Evolutionary conservation across 2,329 filamentous ascomycete genomes (phyloP).

Genomic region (Ramichloridium luteum): DNA sequence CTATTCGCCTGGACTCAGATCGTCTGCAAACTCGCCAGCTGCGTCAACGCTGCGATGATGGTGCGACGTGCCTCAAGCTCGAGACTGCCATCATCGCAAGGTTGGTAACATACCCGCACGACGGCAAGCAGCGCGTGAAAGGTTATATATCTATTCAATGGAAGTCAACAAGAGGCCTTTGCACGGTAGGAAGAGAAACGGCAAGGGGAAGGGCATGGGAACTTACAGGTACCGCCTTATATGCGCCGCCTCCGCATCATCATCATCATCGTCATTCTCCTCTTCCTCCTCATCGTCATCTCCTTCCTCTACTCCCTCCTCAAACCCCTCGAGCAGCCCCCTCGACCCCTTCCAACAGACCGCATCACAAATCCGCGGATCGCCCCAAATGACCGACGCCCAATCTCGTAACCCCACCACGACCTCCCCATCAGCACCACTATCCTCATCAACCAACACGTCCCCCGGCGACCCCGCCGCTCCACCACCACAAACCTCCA

Average conservation of each 20-base stretch:
- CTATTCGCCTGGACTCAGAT: no score
- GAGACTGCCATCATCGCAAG: conserved; percentile 26
- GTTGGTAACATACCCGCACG: conserved; percentile 34
- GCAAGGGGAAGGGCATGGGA: conserved; percentile 2
- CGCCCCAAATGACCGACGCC: conserved; percentile 44
- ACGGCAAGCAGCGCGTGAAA: conserved; percentile 33
- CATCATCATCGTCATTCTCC: no score
- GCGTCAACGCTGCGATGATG: conserved; percentile 18
- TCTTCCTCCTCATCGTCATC: conserved; percentile 23
- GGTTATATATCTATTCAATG: conserved; percentile 29
- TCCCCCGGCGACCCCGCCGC: no score
- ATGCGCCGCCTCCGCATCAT: conserved; percentile 21
- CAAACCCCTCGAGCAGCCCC: conserved; percentile 30
- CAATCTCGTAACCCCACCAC: conserved; percentile 42
- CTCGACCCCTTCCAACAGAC: no score
- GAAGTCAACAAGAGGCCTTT: conserved; percentile 1
- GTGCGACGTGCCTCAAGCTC: conserved; percentile 33
- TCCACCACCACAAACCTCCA: no score
- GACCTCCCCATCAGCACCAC: conserved; percentile 39
- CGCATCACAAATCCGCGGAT: conserved; percentile 41
- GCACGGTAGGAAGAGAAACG: background rate
- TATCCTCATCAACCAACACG: conserved; percentile 37
- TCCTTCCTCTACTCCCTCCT: conserved; percentile 32
- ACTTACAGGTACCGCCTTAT: conserved; percentile 33
- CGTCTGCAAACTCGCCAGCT: conserved; percentile 9